Conservation (phyloP, 805 yeast genomes). For the Suhomyces pyralidae region DNA sequence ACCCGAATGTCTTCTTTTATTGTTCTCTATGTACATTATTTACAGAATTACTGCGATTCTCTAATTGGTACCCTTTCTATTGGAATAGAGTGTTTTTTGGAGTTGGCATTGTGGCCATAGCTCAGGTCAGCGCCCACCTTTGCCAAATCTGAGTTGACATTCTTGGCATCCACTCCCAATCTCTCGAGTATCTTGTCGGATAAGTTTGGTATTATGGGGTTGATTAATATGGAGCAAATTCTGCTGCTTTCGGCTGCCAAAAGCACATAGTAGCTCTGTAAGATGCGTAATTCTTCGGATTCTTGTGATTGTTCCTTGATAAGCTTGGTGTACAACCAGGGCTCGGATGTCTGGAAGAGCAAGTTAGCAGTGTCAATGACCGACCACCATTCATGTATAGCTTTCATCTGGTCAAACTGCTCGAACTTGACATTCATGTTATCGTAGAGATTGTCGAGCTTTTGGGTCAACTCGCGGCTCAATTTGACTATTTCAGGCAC, state of each 20-base stretch:
- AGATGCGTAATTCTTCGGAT: constrained; percentile 13
- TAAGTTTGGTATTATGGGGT: constrained; percentile 71
- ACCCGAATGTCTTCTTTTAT: not conserved
- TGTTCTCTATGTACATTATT: not conserved
- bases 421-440: constrained; percentile 44
- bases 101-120: constrained; percentile 60
- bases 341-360: constrained; percentile 65
- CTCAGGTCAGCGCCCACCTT: constrained; percentile 53
- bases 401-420: constrained; percentile 52
- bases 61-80: constrained; percentile 27
- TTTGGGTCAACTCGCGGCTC: constrained; percentile 21
- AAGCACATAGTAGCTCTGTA: constrained; percentile 53
- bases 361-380: constrained; percentile 59
- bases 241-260: constrained; percentile 70
- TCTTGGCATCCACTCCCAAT: constrained; percentile 48
- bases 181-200: constrained; percentile 57
- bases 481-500: constrained; percentile 14
- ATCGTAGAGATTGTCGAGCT: constrained; percentile 32
- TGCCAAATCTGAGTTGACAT: constrained; percentile 45
- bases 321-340: constrained; percentile 59
- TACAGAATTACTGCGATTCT: not conserved
- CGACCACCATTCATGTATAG: constrained; percentile 58
- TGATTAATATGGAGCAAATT: constrained; percentile 60
- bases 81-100: constrained; percentile 48
- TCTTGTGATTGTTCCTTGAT: constrained; percentile 14